phyloP scores from a whole-genome alignment of 2,329 filamentous ascomycete genomes.

The Ophiostoma angusticollis region DNA sequence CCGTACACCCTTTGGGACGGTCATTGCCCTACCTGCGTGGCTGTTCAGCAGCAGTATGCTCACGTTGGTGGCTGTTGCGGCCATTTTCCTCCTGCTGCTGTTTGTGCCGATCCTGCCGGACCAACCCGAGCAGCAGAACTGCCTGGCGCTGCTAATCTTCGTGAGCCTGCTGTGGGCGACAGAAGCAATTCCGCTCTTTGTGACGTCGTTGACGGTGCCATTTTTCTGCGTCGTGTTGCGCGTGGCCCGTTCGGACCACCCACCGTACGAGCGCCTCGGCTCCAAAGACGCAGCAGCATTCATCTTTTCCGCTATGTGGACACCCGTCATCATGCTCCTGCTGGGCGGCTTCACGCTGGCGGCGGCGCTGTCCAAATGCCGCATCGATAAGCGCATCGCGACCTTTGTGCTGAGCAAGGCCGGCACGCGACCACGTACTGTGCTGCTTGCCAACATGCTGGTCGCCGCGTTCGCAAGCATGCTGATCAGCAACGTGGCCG shows the following conservation, averaged over 20 bases:
- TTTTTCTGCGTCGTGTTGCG: constrained; percentile 81
- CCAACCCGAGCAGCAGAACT: constrained; percentile 85
- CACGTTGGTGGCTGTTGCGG: constrained; percentile 56
- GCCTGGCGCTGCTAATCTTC: constrained; percentile 82
- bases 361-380: constrained; percentile 89
- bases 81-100: constrained; percentile 62
- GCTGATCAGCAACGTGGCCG: constrained; percentile 98
- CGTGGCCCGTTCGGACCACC: constrained; percentile 66
- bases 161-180: constrained; percentile 94
- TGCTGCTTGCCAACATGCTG: constrained; percentile 96
- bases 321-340: constrained; percentile 94
- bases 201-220: constrained; percentile 85
- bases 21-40: constrained; percentile 63
- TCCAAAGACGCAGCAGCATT: constrained; percentile 70
- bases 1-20: constrained; percentile 49
- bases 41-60: constrained; percentile 72
- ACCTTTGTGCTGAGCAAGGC: constrained; percentile 95
- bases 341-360: constrained; percentile 93
- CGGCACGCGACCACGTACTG: constrained; percentile 76
- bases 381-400: constrained; percentile 93
- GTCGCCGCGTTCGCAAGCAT: constrained; percentile 96
- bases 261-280: constrained; percentile 55
- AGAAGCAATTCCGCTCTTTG: constrained; percentile 94
- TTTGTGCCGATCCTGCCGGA: constrained; percentile 64
- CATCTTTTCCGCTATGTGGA: constrained; percentile 97